Evolutionary conservation across 2,329 filamentous ascomycete species (phyloP), one percentile per base, ranked within the genome.

Genomic region (Scytalidium lignicola): DNA sequence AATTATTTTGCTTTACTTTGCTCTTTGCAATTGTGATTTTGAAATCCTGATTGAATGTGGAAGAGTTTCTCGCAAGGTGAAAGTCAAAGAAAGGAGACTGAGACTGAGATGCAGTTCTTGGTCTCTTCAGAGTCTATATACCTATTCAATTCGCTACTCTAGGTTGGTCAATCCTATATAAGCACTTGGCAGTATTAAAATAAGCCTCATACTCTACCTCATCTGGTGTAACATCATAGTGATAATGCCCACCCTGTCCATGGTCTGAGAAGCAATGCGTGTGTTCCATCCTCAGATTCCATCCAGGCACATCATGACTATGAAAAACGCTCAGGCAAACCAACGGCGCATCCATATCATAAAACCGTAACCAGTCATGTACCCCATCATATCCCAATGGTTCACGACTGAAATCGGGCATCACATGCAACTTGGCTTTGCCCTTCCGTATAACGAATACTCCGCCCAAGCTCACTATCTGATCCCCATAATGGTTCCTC

Each of bases 181-280:
- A 47, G 2, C 53, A 48, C 22, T 69, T 63, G 3, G 70, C 72
- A 7, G 67, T 62, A 51, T 74, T 73, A 23, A 74, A 71, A 55
- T 72, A 75, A 1, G 62, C 72, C 51, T 74, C 70, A 54, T 75
- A 75, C 48, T 74, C 70, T 9, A 75, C 61, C 1, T 67, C 63
- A 1, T 66, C 61, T 3, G 50, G 58, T 0, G 51, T 60, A 1
- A 67, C 44, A 57, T 70, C 71, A 51, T 62, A 70, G 53, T 75
- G 72, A 55, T 74, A 74, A 57, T 76, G 72, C 0, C 73, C 73
- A 2, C 73, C 73, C 42, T 58, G 45, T 3, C 62, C 63, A 6
- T 58, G 51, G 1, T 54, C 43, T 2, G 70, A 68, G 47, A 73
- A 74, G 19, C 67, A 69, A 59, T 76, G 73, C 3, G 73, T 74